Conservation (phyloP, 2,329 filamentous ascomycete genomes). For the Colletotrichum sansevieriae region DNA sequence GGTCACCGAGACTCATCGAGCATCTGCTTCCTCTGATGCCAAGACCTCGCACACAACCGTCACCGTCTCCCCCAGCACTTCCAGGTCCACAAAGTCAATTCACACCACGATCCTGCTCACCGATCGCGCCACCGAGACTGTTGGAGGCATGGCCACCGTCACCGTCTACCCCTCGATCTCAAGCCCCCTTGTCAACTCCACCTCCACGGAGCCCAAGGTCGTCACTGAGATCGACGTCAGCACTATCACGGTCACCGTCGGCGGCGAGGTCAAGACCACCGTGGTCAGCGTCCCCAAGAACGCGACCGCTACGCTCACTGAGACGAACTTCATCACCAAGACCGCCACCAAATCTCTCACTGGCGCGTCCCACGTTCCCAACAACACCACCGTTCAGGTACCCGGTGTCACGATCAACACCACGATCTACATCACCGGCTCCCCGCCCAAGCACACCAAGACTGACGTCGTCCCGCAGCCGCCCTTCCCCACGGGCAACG, state of each 20-base stretch:
- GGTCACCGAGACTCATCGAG: slow-evolving; percentile 5
- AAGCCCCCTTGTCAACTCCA: slow-evolving; percentile 41
- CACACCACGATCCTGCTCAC: slow-evolving; percentile 37
- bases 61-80: slow-evolving; percentile 16
- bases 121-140: slow-evolving; percentile 36
- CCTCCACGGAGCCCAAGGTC: slow-evolving; percentile 45
- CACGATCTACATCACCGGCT: slow-evolving; percentile 45
- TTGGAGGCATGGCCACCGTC: slow-evolving; percentile 26
- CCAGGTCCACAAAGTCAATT: slow-evolving; percentile 18
- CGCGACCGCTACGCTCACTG: slow-evolving; percentile 51
- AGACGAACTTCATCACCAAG: slow-evolving; percentile 29
- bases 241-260: slow-evolving; percentile 47
- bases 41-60: slow-evolving; percentile 13
- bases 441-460: slow-evolving; percentile 39
- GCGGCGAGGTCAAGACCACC: slow-evolving; percentile 40
- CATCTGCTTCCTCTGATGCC: slow-evolving; percentile 7
- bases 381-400: slow-evolving; percentile 15
- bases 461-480: slow-evolving; percentile 45
- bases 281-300: slow-evolving; percentile 38
- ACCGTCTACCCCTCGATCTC: slow-evolving; percentile 27
- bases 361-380: slow-evolving; percentile 31
- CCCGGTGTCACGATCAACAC: slow-evolving; percentile 26
- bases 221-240: slow-evolving; percentile 47
- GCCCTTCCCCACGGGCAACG: slow-evolving; percentile 44
- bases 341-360: slow-evolving; percentile 40